These are phyloP conservation scores for Chrysanthemum seticuspe DNA, from an alignment of 129 eudicot genomes.

Conservation along the genomic window DNA sequence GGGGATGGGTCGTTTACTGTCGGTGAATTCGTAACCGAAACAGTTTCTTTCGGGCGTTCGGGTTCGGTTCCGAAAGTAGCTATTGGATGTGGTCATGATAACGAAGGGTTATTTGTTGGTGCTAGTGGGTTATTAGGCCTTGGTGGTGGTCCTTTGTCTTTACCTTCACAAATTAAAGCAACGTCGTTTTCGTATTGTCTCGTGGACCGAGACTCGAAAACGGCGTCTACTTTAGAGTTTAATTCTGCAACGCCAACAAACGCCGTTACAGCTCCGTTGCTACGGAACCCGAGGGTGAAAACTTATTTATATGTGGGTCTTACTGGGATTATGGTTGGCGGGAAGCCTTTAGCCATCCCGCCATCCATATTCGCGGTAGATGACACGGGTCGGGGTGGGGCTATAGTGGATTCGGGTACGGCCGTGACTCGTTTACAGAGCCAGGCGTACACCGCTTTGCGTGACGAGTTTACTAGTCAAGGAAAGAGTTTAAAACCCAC, in stretches of 20 bases:
- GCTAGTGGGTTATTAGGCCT: conserved; percentile 67
- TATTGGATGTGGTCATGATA: conserved; percentile 75
- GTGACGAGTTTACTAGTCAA: conserved; percentile 51
- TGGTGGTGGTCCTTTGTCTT: conserved; percentile 55
- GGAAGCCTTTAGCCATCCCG: conserved; percentile 39
- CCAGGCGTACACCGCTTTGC: conserved; percentile 51
- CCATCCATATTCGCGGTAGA: conserved; percentile 47
- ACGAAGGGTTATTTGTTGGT: conserved; percentile 70
- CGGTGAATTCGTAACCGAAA: conserved; percentile 67
- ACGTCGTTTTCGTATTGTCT: conserved; percentile 78
- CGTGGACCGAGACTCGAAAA: conserved; percentile 58
- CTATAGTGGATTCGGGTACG: conserved; percentile 85
- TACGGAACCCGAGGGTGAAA: conserved; percentile 34
- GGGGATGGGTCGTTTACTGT: conserved; percentile 87
- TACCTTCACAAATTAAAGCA: conserved; percentile 67
- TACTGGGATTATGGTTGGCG: conserved; percentile 70
- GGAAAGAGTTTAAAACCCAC: conserved; percentile 36
- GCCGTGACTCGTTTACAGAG: conserved; percentile 72
- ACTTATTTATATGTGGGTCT: conserved; percentile 60
- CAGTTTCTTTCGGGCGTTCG: conserved; percentile 56
- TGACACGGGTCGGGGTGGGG: conserved; percentile 55
- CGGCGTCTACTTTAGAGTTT: conserved; percentile 68
- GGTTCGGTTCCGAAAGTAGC: conserved; percentile 52
- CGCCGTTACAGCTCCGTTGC: conserved; percentile 52
- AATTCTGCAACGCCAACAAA: conserved; percentile 47